A percentile compares a stretch with the other conserved stretches of the same genome.
These are phyloP conservation scores for Globomyces pollinis-pini DNA, from an alignment of 192 early-diverging fungal genomes.

Conservation along the genomic window DNA sequence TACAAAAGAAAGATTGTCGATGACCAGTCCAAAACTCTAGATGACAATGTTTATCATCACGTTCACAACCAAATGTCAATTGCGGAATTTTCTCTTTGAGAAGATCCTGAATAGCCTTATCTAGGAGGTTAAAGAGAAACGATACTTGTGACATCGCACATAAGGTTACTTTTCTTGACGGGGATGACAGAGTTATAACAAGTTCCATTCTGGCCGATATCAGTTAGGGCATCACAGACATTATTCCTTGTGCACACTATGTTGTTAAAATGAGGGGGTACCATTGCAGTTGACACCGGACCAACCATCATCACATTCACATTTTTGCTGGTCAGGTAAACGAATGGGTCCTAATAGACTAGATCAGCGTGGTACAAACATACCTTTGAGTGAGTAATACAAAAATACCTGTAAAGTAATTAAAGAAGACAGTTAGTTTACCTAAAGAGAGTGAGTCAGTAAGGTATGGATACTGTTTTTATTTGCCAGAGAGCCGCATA, in stretches of 20 bases:
- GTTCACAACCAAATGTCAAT: slow-evolving; percentile 25
- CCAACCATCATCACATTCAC: slow-evolving; percentile 81
- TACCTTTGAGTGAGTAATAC: too few relatives aligned
- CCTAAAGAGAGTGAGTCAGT: slow-evolving; percentile 59
- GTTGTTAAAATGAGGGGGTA: slow-evolving; percentile 19
- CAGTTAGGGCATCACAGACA: slow-evolving; percentile 18
- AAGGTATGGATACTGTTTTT: slow-evolving; percentile 62
- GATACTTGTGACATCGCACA: slow-evolving; percentile 38
- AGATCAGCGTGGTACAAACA: too few relatives aligned
- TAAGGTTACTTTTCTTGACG: slow-evolving; percentile 24
- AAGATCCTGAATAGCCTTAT: slow-evolving; percentile 22
- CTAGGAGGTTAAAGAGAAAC: not conserved
- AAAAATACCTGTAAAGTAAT: too few relatives aligned
- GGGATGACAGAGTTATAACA: slow-evolving; percentile 25
- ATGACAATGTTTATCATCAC: slow-evolving; percentile 11
- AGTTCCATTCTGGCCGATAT: slow-evolving; percentile 10
- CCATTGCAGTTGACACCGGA: slow-evolving; percentile 91
- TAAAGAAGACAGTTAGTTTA: too few relatives aligned
- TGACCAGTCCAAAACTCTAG: slow-evolving; percentile 72
- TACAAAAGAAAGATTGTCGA: slow-evolving; percentile 86
- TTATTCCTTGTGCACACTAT: slow-evolving; percentile 28
- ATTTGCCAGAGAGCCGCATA: not conserved
- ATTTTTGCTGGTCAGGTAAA: slow-evolving; percentile 29
- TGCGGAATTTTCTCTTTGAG: slow-evolving; percentile 22
- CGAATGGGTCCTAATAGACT: slow-evolving; percentile 8